Percentiles rank a stretch among this genome's conserved stretches.
Evolutionary conservation across 148 eudicot genomes (phyloP).

Genomic region (Rhododendron vialii): DNA sequence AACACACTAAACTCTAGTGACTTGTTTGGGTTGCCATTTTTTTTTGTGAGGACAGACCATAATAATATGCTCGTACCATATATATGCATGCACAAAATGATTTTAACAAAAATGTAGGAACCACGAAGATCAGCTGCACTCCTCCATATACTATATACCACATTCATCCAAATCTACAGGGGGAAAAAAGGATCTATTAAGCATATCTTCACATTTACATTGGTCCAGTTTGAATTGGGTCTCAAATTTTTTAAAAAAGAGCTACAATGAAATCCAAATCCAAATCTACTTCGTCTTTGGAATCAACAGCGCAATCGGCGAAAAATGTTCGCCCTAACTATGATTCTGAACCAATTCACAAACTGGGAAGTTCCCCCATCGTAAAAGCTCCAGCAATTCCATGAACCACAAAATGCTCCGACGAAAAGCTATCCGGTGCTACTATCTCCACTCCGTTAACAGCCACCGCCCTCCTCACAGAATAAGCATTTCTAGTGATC

Average conservation of each 20-base stretch:
- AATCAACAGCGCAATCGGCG: neutral
- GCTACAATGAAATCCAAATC: neutral
- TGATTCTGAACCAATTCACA: neutral
- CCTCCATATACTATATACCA: too few relatives aligned
- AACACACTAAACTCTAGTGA: too few relatives aligned
- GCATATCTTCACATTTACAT: neutral
- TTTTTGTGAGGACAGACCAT: too few relatives aligned
- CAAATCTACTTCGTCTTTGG: neutral
- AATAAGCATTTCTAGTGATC: conserved; percentile 21
- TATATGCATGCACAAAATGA: too few relatives aligned
- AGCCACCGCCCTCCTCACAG: conserved; percentile 10
- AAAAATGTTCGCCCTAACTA: neutral
- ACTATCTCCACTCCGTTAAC: conserved; percentile 46
- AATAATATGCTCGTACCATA: too few relatives aligned
- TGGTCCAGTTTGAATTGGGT: neutral
- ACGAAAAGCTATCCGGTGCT: conserved; percentile 35
- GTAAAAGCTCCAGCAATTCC: conserved; percentile 50
- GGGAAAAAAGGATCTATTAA: neutral
- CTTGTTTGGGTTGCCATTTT: too few relatives aligned
- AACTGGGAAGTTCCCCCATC: conserved; percentile 20
- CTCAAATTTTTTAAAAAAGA: neutral
- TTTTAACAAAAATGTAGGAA: too few relatives aligned
- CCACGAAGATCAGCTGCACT: too few relatives aligned
- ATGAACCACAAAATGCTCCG: conserved; percentile 43
- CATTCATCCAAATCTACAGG: too few relatives aligned